Evolutionary conservation across 2,329 filamentous ascomycete genomes (phyloP), one percentile per base, ranked within the genome.

Genomic region (Ophiostoma sp.): DNA sequence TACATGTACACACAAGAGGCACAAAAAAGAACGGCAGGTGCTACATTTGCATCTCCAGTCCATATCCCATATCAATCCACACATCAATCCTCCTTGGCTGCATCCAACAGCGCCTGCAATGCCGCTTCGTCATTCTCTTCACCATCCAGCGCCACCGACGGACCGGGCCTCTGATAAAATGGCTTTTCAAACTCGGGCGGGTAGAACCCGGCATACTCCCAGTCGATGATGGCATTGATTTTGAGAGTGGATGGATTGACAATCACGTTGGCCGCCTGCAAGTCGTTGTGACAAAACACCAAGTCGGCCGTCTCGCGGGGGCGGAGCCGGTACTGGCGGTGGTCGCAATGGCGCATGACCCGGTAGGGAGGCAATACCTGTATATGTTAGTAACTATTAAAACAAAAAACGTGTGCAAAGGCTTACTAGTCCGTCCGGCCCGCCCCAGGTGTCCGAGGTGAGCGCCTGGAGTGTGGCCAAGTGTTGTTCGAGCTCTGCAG

Each of bases 191-290:
- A 81, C 70, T 77, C 74, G 2, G 64, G 39, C 2, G 79, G 78
- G 55, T 75, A 79, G 72, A 79, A 79, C 11, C 78, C 78, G 19
- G 71, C 77, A 71, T 77, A 78, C 71, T 80, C 78, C 78, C 78
- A 78, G 74, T 80, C 78, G 55, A 80, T 74, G 52, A 78, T 77
- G 28, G 75, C 77, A 9, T 74, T 75, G 52, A 80, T 78, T 63
- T 75, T 76, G n/a, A 78, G 73, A 17, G 77, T 78, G 3, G 59
- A 72, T 17, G 77, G 76, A 73, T 79, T 74, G 55, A 80, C 78
- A 22, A 78, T 75, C 52, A 79, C 71, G 57, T 79, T 78, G 66
- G 76, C 73, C 39, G 75, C 73, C n/a, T 75, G 22, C 72, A 77
- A 75, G 69, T 79, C 78, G 71, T 77, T 77, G 71, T 79, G 76